Evolutionary conservation across 2,329 filamentous ascomycete genomes (phyloP), one percentile per base, ranked within the genome.

Genomic region (Paecilomyces niveus): DNA sequence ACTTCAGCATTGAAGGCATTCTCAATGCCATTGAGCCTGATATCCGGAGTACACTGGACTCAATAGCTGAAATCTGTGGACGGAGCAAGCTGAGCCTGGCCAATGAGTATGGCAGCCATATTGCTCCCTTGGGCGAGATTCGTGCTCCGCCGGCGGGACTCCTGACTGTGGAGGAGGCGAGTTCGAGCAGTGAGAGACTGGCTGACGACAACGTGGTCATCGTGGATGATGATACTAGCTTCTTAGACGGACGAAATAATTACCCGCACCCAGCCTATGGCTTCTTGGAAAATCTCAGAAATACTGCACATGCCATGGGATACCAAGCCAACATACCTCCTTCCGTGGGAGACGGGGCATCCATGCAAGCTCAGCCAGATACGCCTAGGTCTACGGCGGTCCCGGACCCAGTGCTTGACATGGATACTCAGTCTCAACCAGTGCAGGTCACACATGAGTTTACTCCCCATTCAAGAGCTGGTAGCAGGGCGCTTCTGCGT

Each of bases 1-100:
- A 81, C 57, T 85, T 84, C 66, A 80, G 80, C 54, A 84, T 85
- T 63, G 80, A 80, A 31, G 77, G 78, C 29, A 83, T 85, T 59
- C 72, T 85, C 13, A 76, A 77, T 24, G 80, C 82, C 29, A 81
- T 85, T 57, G 81, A 85, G 58, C 79, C 82, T 11, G 83, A 86
- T 63, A 83, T 86, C 53, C 75, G 81, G 61, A 73, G 73, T 13
- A 83, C 83, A 9, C 77, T 87, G 56, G 81, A 86, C 65, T 81
- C 82, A 15, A 86, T 87, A 63, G 83, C 84, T 24, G 83, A 85
- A 64, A 85, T 87, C 60, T 85, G 83, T 63, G 84, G 84, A 3
- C 77, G 83, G 59, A 86, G 82, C 69, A 80, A 80, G 63, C 73
- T 85, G 66, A 85, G 83, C 64, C 72, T 87, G 59, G 83, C 84